Base-by-base conservation (phyloP, 2,329 filamentous ascomycete species). In the Xylariaceae sp. region DNA sequence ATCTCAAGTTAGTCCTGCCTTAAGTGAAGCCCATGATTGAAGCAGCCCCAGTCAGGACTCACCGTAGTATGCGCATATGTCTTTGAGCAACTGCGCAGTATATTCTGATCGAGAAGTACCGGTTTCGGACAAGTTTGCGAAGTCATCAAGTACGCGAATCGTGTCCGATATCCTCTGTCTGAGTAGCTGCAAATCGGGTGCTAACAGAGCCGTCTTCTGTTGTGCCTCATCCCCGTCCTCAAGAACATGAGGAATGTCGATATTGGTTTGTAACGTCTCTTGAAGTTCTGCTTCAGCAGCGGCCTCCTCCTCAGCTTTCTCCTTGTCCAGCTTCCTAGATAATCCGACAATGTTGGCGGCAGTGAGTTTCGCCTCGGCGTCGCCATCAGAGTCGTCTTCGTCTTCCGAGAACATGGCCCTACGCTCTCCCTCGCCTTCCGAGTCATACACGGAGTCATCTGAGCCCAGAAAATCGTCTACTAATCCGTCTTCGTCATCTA, bases 301-400 rank as follows among this genome's bases (percentile, higher is more conserved):
- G 21, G 85, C 90, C 16, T 86, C 89, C 59, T 96, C 89, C 56
- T 87, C 80, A 42, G 88, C 87, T 67, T 81, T 77, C 67, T 94
- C 78, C 65, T 82, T 77, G 69, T 99, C 92, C 53, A 99, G 74
- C 70, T 91, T 92, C 63, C 85, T 80, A 51, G 92, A 92, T 52
- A 99, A 76, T 54, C 94, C 94, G 65, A 87, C 94, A 59, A 99
- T 97, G 71, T 99, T 99, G 58, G 94, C 94, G 1, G 92, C 92
- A 48, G 90, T 99, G 62, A 99, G 80, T 69, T 86, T 87, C 73
- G 96, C 92, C 72, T 96, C 90, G 5, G 84, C 86, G 64, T 95
- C 90, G 1, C 88, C 92, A 48, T 91, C 86, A 60, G 56, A 59
- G 26, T 60, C 58, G 39, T 92, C 89, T 63, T 95, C 91, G 67